Evolutionary conservation across 2,329 filamentous ascomycete genomes (phyloP), one percentile per base, ranked within the genome.

Genomic region (Claviceps capensis): DNA sequence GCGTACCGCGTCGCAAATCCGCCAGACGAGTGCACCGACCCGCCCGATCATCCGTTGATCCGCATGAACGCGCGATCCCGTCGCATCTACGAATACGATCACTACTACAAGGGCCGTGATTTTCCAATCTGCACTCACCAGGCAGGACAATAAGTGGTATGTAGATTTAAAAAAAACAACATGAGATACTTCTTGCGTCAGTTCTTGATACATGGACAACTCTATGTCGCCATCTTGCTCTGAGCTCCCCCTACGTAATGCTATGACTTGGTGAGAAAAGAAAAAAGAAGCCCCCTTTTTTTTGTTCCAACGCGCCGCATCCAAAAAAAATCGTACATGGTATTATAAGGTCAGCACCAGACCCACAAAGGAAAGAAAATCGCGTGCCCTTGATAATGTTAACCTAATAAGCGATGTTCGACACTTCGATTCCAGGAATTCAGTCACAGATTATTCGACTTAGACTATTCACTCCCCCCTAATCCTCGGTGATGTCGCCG

Each of bases 401-500:
- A 26, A 26, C 23, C 23, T 6, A 26, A 26, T 6, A 26, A 26
- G 23, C 26, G 8, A 30, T 30, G 26, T 30, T 30, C 26, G 26
- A 30, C 26, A 30, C 26, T 30, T 30, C 8, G 8, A 30, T 30
- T 2, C 26, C 26, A 30, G 26, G 2, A 30, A 30, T 34, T 34
- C 9, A 34, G 30, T 11, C 30, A 4, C 3, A 34, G 9, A 34
- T 34, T 34, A 34, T 34, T 11, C 30, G 4, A 22, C 17, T 16
- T 22, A 22, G 19, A 14, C 14, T 43, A 11, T 23, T 23, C 19
- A 49, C 11, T 7, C 13, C 34, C 36, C 51, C n/a, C 49, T 81
- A 89, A 63, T 95, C 88, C 72, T 95, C 90, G 14, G 88, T 95
- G 63, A 95, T 77, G 67, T 97, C 93, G 60, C 93, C 93, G 69